phyloP scores from a whole-genome alignment of 1,284 basidiomycete species.

The Takashimella tepidaria region DNA sequence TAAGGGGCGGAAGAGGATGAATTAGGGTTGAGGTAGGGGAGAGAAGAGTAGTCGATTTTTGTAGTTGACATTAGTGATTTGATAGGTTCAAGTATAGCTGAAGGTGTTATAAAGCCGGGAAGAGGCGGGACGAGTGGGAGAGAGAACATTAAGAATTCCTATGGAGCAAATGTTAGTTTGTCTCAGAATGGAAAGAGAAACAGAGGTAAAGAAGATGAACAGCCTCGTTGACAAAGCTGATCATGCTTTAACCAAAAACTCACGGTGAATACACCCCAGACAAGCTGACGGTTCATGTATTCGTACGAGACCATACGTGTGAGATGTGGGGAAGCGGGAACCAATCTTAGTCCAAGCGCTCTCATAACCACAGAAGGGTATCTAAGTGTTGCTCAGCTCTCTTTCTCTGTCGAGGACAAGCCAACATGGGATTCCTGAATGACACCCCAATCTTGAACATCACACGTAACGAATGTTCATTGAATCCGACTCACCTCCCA shows the following conservation, averaged over 20 bases:
- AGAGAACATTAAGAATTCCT: slow-evolving; percentile 95
- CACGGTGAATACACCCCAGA: slow-evolving; percentile 97
- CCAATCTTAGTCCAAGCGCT: slow-evolving; percentile 69
- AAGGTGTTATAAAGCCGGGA: slow-evolving; percentile 52
- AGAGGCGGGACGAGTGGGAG: slow-evolving; percentile 73
- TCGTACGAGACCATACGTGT: slow-evolving; percentile 91
- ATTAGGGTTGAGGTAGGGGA: slow-evolving; percentile 4
- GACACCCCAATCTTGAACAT: neutral
- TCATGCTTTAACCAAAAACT: slow-evolving; percentile 42
- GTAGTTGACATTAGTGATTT: slow-evolving; percentile 20
- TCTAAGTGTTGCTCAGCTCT: slow-evolving; percentile 47
- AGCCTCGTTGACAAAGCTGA: neutral
- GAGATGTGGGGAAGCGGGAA: slow-evolving; percentile 65
- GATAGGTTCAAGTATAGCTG: slow-evolving; percentile 46
- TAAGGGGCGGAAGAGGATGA: slow-evolving; percentile 12
- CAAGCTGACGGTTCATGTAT: slow-evolving; percentile 98
- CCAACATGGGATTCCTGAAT: neutral
- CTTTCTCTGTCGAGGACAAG: slow-evolving; percentile 2
- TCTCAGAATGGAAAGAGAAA: no score
- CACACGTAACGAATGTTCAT: slow-evolving; percentile 2
- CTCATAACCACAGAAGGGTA: slow-evolving; percentile 83
- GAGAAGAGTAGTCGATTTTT: slow-evolving; percentile 27
- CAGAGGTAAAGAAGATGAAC: neutral
- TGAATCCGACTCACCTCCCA: slow-evolving; percentile 64
- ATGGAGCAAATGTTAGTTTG: no score